Conservation (phyloP, 2,329 filamentous ascomycete species). For the Diaporthe caulivora region DNA sequence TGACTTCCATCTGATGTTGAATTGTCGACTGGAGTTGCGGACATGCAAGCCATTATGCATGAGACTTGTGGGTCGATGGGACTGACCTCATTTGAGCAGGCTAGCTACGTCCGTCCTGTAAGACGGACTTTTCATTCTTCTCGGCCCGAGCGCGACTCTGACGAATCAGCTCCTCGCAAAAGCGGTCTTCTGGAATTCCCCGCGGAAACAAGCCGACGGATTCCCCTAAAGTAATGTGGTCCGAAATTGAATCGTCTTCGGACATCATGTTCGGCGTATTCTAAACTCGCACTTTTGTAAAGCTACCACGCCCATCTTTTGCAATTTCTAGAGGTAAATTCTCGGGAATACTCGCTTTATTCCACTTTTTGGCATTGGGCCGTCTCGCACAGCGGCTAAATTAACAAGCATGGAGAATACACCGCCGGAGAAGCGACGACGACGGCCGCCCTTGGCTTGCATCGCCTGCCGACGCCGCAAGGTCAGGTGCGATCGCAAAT, state of each 20-base stretch:
- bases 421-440: conserved; percentile 40
- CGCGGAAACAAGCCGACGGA: neutral
- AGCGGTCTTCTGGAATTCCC: conserved; percentile 2
- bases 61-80: neutral
- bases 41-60: neutral
- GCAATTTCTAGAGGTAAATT: neutral
- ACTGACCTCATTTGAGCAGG: neutral
- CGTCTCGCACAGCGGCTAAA: neutral
- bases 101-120: neutral
- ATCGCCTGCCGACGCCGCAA: conserved; percentile 58
- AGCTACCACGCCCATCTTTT: neutral
- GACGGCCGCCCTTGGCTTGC: conserved; percentile 46
- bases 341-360: conserved; percentile 9
- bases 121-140: conserved; percentile 5
- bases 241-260: conserved; percentile 1
- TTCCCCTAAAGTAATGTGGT: neutral
- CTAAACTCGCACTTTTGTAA: neutral
- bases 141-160: neutral
- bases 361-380: conserved; percentile 5
- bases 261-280: neutral
- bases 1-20: neutral
- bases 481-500: conserved; percentile 56
- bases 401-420: conserved; percentile 20
- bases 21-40: neutral
- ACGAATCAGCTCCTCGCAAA: neutral